These are phyloP conservation scores for Conticribra guillardii DNA, from an alignment of 108 stramenopile species.

Conservation along the genomic window DNA sequence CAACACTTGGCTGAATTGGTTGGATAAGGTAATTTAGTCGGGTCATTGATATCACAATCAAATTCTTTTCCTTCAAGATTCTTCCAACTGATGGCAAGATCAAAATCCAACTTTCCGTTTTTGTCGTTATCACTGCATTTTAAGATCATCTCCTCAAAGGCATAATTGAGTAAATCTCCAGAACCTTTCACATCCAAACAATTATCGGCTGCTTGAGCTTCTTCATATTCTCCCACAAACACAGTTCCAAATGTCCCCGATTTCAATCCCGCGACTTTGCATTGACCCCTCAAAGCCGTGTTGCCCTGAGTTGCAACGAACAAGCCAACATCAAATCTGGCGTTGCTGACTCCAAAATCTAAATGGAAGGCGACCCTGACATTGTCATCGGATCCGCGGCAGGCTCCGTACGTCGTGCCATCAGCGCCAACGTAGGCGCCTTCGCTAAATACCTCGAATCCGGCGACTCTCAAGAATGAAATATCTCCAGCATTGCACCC, in stretches of 20 bases:
- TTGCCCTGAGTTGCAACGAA: neutral
- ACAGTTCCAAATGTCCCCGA: too few relatives aligned
- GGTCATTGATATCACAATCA: slow-evolving; percentile 2
- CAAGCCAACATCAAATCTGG: slow-evolving; percentile 17
- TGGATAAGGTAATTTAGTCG: slow-evolving; percentile 4
- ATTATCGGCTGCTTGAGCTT: neutral
- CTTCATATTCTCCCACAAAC: too few relatives aligned
- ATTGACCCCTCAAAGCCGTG: slow-evolving; percentile 10
- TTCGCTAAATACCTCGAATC: too few relatives aligned
- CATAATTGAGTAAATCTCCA: slow-evolving; percentile 1
- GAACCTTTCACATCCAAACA: neutral
- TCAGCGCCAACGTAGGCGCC: slow-evolving; percentile 8
- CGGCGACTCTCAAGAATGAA: too few relatives aligned
- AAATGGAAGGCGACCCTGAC: slow-evolving; percentile 7
- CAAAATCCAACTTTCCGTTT: slow-evolving; percentile 20
- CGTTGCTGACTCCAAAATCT: neutral
- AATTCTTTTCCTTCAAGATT: neutral
- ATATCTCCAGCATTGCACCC: too few relatives aligned
- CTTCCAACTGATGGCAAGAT: slow-evolving; percentile 8
- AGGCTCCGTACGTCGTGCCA: slow-evolving; percentile 14
- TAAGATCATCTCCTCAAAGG: neutral
- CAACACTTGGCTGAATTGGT: slow-evolving; percentile 16
- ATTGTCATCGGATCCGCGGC: slow-evolving; percentile 16
- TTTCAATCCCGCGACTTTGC: too few relatives aligned
- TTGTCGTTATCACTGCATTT: slow-evolving; percentile 10